phyloP scores from a whole-genome alignment of 805 yeast genomes.

The Candida sakaeoensis region DNA sequence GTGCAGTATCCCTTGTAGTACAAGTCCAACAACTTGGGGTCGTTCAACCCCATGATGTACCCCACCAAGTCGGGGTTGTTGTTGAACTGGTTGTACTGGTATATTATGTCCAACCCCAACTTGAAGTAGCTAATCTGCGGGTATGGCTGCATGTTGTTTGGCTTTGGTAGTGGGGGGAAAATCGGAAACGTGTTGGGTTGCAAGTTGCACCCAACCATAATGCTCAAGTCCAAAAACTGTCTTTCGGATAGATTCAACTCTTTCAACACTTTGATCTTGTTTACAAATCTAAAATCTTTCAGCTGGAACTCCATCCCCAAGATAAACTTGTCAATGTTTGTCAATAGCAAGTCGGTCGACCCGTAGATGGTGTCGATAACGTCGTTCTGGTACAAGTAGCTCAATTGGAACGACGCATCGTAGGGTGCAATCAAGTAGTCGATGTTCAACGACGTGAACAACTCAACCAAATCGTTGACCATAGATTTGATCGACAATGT shows the following conservation, averaged over 20 bases:
- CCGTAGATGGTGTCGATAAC: conserved; percentile 77
- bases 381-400: conserved; percentile 56
- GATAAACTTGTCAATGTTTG: conserved; percentile 65
- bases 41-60: conserved; percentile 43
- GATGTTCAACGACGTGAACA: conserved; percentile 51
- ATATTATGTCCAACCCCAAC: conserved; percentile 36
- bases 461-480: conserved; percentile 51
- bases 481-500: conserved; percentile 50
- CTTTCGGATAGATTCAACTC: conserved; percentile 60
- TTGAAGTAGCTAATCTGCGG: conserved; percentile 40
- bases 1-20: conserved; percentile 70
- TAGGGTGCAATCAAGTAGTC: conserved; percentile 81
- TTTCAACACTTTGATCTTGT: conserved; percentile 50
- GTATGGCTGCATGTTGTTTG: conserved; percentile 36
- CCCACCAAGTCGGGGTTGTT: conserved; percentile 37
- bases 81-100: conserved; percentile 29
- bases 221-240: conserved; percentile 70
- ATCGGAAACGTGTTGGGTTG: conserved; percentile 62
- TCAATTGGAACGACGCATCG: conserved; percentile 73
- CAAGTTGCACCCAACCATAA: conserved; percentile 74
- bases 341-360: conserved; percentile 73
- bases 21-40: conserved; percentile 41
- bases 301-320: conserved; percentile 64
- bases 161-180: conserved; percentile 44
- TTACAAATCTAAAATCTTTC: conserved; percentile 65